These are phyloP conservation scores for Luffa acutangula DNA, from an alignment of 306 rosid species.

Conservation along the genomic window DNA sequence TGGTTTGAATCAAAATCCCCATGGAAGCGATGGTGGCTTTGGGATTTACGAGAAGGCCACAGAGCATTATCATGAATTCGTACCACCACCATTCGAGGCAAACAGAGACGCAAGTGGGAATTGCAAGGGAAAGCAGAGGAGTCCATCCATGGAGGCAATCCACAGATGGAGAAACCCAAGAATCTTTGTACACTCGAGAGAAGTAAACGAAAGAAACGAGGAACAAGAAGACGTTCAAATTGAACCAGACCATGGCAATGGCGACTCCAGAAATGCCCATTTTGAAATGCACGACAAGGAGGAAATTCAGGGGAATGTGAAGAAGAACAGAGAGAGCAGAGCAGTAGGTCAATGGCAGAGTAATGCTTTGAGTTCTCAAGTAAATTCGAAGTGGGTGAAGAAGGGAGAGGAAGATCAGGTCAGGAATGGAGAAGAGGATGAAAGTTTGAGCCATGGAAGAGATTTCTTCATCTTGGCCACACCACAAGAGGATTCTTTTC, in stretches of 20 bases:
- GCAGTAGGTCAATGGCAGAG: constrained; percentile 65
- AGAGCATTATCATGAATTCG: constrained; percentile 76
- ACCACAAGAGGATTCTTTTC: constrained; percentile 55
- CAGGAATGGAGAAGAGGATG: constrained; percentile 71
- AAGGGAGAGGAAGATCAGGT: constrained; percentile 73
- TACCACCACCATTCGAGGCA: constrained; percentile 99
- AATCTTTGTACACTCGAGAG: constrained; percentile 64
- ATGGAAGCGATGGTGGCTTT: constrained; percentile 76
- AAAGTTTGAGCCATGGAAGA: constrained; percentile 73
- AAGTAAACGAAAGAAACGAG: constrained; percentile 49
- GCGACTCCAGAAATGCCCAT: constrained; percentile 88
- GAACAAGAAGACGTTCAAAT: constrained; percentile 51
- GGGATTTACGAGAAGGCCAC: constrained; percentile 70
- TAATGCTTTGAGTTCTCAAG: constrained; percentile 67
- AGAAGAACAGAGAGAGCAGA: constrained; percentile 68
- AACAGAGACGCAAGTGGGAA: constrained; percentile 87
- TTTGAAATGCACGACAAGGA: constrained; percentile 46
- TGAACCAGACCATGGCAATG: constrained; percentile 70
- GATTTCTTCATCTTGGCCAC: constrained; percentile 69
- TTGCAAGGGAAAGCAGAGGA: constrained; percentile 45
- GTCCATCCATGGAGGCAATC: constrained; percentile 82
- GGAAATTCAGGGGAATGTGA: constrained; percentile 74
- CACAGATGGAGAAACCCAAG: constrained; percentile 68
- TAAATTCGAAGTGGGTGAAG: constrained; percentile 85
- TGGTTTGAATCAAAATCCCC: constrained; percentile 91